Percentiles rank a stretch among this genome's conserved stretches.
Conservation (phyloP, 2,329 filamentous ascomycete genomes). For the Pseudogymnoascus sp. region DNA sequence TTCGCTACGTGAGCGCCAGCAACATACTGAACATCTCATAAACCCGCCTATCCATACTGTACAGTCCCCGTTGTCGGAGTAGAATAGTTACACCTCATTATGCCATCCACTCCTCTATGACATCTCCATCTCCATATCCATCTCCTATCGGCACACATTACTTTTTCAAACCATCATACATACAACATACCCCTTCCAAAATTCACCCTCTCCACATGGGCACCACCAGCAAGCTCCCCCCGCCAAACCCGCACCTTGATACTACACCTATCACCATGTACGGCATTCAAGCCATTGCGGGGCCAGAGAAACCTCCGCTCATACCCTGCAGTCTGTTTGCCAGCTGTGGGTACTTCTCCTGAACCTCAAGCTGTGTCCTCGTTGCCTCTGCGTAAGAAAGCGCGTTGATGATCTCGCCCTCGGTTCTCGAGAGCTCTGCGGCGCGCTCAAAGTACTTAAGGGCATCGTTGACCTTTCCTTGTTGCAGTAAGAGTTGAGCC, state of each 20-base stretch:
- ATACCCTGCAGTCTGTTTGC: constrained; percentile 62
- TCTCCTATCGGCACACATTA: constrained; percentile 6
- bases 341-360: constrained; percentile 77
- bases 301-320: constrained; percentile 31
- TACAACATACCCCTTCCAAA: background rate
- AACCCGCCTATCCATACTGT: constrained; percentile 3
- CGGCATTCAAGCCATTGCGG: constrained; percentile 21
- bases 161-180: constrained; percentile 7
- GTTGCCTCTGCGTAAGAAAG: constrained; percentile 96
- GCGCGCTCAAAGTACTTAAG: constrained; percentile 96
- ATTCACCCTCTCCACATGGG: constrained; percentile 6
- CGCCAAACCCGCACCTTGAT: background rate
- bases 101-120: background rate
- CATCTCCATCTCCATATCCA: background rate
- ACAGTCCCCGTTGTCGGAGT: background rate
- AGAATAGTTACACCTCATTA: constrained; percentile 8
- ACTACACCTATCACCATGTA: constrained; percentile 1
- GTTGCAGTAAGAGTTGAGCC: constrained; percentile 93
- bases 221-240: background rate
- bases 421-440: constrained; percentile 86
- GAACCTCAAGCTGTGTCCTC: constrained; percentile 86
- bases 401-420: constrained; percentile 92
- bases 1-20: constrained; percentile 2
- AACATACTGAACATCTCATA: constrained; percentile 1
- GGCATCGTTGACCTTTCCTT: constrained; percentile 92